Evolutionary conservation across 306 rosid species (phyloP).

Genomic region (Rosa lucieae): DNA sequence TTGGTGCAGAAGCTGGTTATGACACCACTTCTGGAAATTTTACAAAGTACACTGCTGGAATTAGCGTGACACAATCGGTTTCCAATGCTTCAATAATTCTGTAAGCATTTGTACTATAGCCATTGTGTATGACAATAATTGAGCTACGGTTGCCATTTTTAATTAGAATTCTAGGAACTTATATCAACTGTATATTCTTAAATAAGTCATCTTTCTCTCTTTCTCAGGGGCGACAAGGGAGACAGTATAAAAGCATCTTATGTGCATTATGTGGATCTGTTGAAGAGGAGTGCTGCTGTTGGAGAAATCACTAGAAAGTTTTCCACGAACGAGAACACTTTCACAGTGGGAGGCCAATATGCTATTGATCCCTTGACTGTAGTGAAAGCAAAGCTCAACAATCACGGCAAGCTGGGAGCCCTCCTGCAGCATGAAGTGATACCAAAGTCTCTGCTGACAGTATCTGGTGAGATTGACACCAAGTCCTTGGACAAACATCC

Average conservation of each 20-base stretch:
- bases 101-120: slow-evolving; percentile 51
- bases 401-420: slow-evolving; percentile 77
- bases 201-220: slow-evolving; percentile 5
- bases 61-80: slow-evolving; percentile 58
- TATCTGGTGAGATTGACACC: slow-evolving; percentile 93
- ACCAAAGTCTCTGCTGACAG: slow-evolving; percentile 81
- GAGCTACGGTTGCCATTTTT: slow-evolving; percentile 1
- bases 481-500: slow-evolving; percentile 77
- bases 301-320: slow-evolving; percentile 75
- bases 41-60: slow-evolving; percentile 78
- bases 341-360: slow-evolving; percentile 83
- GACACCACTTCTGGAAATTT: slow-evolving; percentile 69
- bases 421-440: slow-evolving; percentile 85
- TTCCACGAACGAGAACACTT: slow-evolving; percentile 83
- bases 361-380: slow-evolving; percentile 72
- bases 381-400: slow-evolving; percentile 88
- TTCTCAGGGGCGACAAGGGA: slow-evolving; percentile 83
- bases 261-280: slow-evolving; percentile 64
- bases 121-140: not conserved
- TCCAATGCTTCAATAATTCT: slow-evolving; percentile 67
- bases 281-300: slow-evolving; percentile 76
- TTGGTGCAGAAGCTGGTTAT: slow-evolving; percentile 92
- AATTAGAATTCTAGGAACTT: slow-evolving; percentile 9
- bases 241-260: slow-evolving; percentile 80
- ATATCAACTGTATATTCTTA: not conserved